These are phyloP conservation scores for Bruguiera hainesii DNA, from an alignment of 441 rosid species.

Conservation along the genomic window DNA sequence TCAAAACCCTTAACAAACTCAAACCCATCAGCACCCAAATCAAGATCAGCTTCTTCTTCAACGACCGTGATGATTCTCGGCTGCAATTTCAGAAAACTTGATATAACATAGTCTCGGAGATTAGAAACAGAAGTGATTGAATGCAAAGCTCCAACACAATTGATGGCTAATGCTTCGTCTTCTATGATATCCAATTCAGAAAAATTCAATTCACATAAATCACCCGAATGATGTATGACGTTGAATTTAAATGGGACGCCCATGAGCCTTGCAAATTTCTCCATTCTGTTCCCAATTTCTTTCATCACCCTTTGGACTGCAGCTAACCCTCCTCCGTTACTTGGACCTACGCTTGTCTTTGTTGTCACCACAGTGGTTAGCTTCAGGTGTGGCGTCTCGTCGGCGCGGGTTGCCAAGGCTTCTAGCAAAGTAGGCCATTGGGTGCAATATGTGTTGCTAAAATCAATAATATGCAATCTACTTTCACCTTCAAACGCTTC, in stretches of 20 bases:
- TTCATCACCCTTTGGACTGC: slow-evolving; percentile 66
- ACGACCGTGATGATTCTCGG: slow-evolving; percentile 76
- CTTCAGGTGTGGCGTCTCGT: slow-evolving; percentile 77
- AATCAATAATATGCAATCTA: slow-evolving; percentile 76
- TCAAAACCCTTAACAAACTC: slow-evolving; percentile 67
- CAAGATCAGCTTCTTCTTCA: slow-evolving; percentile 93
- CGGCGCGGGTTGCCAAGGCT: slow-evolving; percentile 84
- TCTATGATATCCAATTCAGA: slow-evolving; percentile 42
- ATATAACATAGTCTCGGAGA: slow-evolving; percentile 55
- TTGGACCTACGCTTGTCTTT: slow-evolving; percentile 22
- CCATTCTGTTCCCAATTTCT: slow-evolving; percentile 84
- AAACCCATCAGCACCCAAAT: slow-evolving; percentile 48
- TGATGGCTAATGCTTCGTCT: slow-evolving; percentile 79
- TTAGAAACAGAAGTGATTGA: slow-evolving; percentile 41
- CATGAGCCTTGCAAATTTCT: slow-evolving; percentile 91
- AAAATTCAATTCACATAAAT: slow-evolving; percentile 59
- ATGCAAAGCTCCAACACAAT: slow-evolving; percentile 65
- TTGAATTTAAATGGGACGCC: slow-evolving; percentile 90
- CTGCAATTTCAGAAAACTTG: slow-evolving; percentile 48
- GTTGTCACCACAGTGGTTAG: slow-evolving; percentile 64
- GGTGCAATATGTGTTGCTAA: slow-evolving; percentile 88
- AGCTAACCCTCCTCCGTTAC: slow-evolving; percentile 36
- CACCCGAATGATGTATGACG: slow-evolving; percentile 67
- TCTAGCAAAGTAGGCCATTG: slow-evolving; percentile 97
- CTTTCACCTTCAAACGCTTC: slow-evolving; percentile 85